phyloP scores from a whole-genome alignment of 345 rosid genomes.

The Geranium rotundifolium region DNA sequence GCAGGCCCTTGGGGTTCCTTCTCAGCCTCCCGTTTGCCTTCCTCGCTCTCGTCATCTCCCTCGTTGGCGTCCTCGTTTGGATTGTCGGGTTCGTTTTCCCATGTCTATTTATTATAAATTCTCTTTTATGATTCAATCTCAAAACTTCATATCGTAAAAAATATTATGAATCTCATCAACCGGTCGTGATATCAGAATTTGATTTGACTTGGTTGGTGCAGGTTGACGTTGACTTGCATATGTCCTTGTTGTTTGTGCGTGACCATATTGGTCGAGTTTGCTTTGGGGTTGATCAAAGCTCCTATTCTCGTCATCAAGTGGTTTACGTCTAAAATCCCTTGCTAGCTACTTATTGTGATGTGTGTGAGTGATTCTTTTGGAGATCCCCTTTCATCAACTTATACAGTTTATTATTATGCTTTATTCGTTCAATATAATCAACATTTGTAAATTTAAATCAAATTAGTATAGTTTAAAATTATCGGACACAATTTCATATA shows the following conservation, averaged over 20 bases:
- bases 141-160: neutral
- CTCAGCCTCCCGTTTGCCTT: constrained; percentile 59
- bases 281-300: constrained; percentile 49
- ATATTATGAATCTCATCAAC: too few species aligned
- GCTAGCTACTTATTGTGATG: too few species aligned
- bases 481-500: too few species aligned
- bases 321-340: constrained; percentile 63
- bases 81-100: constrained; percentile 38
- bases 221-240: constrained; percentile 39
- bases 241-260: constrained; percentile 62
- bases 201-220: constrained; percentile 12
- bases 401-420: too few species aligned
- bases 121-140: neutral
- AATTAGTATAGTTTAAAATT: too few species aligned
- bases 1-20: constrained; percentile 60
- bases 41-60: constrained; percentile 39
- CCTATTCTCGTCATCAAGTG: constrained; percentile 45
- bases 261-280: constrained; percentile 45
- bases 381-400: too few species aligned
- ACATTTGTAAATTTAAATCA: too few species aligned
- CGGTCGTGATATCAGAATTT: too few species aligned
- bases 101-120: neutral
- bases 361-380: too few species aligned
- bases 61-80: constrained; percentile 44
- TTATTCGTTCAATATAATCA: too few species aligned